Percentiles rank a stretch among this genome's conserved stretches.
Conservation (phyloP, 2,329 filamentous ascomycete species). For the Colletotrichum magnum region DNA sequence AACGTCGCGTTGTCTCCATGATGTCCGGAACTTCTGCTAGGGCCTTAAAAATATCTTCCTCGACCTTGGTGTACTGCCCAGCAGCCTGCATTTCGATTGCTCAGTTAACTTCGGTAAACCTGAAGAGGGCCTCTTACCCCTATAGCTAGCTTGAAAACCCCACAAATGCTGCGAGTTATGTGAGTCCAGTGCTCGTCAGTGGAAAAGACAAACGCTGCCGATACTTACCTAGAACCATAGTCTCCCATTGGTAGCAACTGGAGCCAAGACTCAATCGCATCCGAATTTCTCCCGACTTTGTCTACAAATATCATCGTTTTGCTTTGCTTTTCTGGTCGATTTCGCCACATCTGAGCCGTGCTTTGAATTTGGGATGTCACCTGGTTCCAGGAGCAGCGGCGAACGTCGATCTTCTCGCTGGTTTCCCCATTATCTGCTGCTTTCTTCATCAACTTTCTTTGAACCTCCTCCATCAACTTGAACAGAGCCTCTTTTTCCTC, state of each 20-base stretch:
- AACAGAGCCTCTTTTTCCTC: conserved; percentile 36
- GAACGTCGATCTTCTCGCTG: neutral
- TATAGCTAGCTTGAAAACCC: conserved; percentile 5
- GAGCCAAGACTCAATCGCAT: conserved; percentile 25
- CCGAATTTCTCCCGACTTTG: conserved; percentile 21
- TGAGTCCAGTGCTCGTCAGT: too few relatives aligned
- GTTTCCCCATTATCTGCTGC: neutral
- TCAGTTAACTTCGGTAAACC: neutral
- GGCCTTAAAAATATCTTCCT: conserved; percentile 27
- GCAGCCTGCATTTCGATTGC: neutral
- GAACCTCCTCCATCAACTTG: conserved; percentile 36
- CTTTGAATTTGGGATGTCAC: neutral
- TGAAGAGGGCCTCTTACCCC: neutral
- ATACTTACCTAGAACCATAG: conserved; percentile 13
- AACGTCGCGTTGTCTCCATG: conserved; percentile 32
- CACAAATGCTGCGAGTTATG: neutral
- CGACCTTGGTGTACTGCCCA: conserved; percentile 2
- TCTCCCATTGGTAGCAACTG: conserved; percentile 28
- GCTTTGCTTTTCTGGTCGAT: neutral
- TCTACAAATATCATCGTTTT: conserved; percentile 24
- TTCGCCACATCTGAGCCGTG: neutral
- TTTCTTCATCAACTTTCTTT: conserved; percentile 24
- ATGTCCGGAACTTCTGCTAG: conserved; percentile 29
- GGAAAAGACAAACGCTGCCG: too few relatives aligned
- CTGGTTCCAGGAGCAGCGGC: neutral